phyloP scores from a whole-genome alignment of 192 early-diverging fungal genomes.

The Chytriomyces confervae region DNA sequence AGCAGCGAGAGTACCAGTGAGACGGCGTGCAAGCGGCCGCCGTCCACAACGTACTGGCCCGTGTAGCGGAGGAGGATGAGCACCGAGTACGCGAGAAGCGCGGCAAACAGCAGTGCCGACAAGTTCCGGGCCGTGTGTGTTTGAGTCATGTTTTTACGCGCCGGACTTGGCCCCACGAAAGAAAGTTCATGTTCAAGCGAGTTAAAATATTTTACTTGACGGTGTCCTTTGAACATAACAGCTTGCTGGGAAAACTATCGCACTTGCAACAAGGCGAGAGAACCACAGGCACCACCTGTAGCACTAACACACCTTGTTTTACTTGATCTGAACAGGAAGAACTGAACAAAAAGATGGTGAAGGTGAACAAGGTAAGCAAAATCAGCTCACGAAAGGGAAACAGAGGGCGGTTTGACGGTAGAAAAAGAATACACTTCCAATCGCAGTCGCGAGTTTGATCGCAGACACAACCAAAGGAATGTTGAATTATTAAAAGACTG shows the following conservation, averaged over 20 bases:
- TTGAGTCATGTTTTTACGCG: neutral
- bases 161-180: neutral
- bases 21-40: neutral
- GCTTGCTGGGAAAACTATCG: neutral
- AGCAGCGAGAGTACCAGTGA: neutral
- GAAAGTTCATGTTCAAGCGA: neutral
- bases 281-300: neutral
- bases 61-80: neutral
- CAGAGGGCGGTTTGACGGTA: too few relatives aligned
- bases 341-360: too few relatives aligned
- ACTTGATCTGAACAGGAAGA: neutral
- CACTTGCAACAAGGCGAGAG: neutral
- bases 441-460: too few relatives aligned
- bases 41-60: neutral
- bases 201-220: neutral
- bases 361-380: too few relatives aligned
- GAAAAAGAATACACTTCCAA: too few relatives aligned
- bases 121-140: constrained; percentile 7
- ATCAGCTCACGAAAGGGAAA: too few relatives aligned
- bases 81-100: constrained; percentile 3
- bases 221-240: neutral
- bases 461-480: too few relatives aligned
- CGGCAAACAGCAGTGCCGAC: constrained; percentile 2
- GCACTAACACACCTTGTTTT: neutral
- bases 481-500: too few relatives aligned